Evolutionary conservation across 305 asterid genomes (phyloP), one percentile per base, ranked within the genome.

Genomic region (Stenogyne calaminthoides): DNA sequence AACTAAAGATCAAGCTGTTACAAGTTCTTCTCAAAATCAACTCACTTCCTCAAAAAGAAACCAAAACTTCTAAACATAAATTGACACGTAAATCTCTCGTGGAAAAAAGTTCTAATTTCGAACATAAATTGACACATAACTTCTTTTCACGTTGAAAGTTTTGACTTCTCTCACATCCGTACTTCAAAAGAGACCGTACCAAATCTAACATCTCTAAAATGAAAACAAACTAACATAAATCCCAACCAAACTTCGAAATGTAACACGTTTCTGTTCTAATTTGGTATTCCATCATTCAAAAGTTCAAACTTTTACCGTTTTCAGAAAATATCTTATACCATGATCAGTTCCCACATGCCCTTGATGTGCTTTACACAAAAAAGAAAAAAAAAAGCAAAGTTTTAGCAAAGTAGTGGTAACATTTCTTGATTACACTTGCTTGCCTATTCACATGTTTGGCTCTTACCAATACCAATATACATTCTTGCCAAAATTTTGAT

Each of bases 381-480:
- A 15, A 39, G n/a, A n/a, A n/a, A n/a, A n/a, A 15, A 9, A 29
- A 27, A 12, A 27, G 1, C 22, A 34, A 58, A 34, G 67, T 32
- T 61, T 34, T 3, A 36, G 15, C 65, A 59, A 14, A 59, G 42
- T 32, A 32, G 36, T 32, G 36, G 36, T 32, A 32, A 32, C 36
- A 32, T 3, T 7, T 19, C 10, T 18, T 9, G 36, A 8, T 0
- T 32, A 37, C 52, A 16, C 14, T 54, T 19, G 18, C 14, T 46
- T 46, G 16, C 3, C 12, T 46, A 64, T 55, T 47, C 67, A 49
- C 69, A 19, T 19, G 15, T 20, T 55, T 39, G 19, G 58, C 54
- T 22, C n/a, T 22, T 7, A 59, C 47, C 20, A 32, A 37, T 60
- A 42, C 65, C 72, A 79, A 79, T 71, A 39, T 71, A 80, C 74